Percentiles rank a stretch among this genome's conserved stretches.
phyloP scores from a whole-genome alignment of 2,329 filamentous ascomycete genomes.

The Pestalotiopsis sp. region DNA sequence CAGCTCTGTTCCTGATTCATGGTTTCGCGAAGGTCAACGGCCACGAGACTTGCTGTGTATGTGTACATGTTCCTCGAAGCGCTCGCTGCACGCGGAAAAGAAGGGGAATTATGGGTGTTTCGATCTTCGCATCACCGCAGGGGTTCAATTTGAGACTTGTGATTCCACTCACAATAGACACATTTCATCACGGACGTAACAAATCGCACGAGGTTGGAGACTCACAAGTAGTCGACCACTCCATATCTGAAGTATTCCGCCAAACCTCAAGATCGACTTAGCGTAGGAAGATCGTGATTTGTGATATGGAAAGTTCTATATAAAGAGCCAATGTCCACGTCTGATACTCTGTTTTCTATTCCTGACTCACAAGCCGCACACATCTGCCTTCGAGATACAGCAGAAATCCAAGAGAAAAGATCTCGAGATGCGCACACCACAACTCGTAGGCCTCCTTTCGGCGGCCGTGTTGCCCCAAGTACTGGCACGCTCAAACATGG shows the following conservation, averaged over 20 bases:
- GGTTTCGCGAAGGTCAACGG: background rate
- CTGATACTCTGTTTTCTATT: background rate
- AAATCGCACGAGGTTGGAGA: background rate
- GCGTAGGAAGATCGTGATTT: background rate
- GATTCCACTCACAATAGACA: background rate
- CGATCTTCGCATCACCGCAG: background rate
- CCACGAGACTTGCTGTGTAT: background rate
- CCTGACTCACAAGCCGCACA: background rate
- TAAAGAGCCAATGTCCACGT: background rate
- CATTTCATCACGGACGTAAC: background rate
- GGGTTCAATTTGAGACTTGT: background rate
- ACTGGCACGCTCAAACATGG: background rate
- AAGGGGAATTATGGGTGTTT: background rate
- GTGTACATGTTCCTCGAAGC: background rate
- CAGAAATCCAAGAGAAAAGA: background rate
- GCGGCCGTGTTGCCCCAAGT: background rate
- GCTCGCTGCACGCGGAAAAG: background rate
- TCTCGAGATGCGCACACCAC: background rate
- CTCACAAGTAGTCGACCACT: background rate
- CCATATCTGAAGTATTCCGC: too few species aligned
- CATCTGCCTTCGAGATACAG: background rate
- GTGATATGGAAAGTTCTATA: background rate
- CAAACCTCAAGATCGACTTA: too few species aligned
- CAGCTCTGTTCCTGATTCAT: background rate
- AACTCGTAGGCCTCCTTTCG: background rate